Evolutionary conservation across 164 flowering plant species (phyloP).

Genomic region (Cinnamomum chago): DNA sequence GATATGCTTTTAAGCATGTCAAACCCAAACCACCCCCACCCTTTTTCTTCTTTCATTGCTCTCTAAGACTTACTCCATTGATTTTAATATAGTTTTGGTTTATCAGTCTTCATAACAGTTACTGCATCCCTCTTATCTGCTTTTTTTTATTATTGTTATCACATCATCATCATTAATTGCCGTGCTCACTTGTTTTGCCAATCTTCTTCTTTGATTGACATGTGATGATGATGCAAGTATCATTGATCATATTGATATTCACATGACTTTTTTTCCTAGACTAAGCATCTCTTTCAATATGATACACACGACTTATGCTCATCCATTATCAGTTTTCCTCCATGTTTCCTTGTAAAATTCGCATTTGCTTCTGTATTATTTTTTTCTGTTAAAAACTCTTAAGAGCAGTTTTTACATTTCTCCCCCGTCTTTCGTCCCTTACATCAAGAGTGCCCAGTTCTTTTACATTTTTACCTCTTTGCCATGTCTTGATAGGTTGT

Average conservation of each 20-base stretch:
- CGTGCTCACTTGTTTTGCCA: background rate
- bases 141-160: background rate
- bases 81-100: background rate
- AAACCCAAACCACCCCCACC: background rate
- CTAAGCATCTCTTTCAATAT: background rate
- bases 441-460: background rate
- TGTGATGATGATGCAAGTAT: background rate
- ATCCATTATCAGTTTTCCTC: background rate
- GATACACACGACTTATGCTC: background rate
- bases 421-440: background rate
- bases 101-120: no score
- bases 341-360: background rate
- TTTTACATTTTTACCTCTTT: background rate
- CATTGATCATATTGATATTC: background rate
- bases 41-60: background rate
- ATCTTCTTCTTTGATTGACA: background rate
- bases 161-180: background rate
- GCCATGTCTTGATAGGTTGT: background rate
- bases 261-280: background rate
- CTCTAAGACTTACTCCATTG: background rate
- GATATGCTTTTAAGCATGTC: background rate
- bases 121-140: no score
- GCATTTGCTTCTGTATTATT: background rate
- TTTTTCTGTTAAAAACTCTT: no score
- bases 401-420: background rate